Percentiles rank a stretch among this genome's conserved stretches.
Conservation (phyloP, 768 basidiomycete species). For the Pleurotus platypus region DNA sequence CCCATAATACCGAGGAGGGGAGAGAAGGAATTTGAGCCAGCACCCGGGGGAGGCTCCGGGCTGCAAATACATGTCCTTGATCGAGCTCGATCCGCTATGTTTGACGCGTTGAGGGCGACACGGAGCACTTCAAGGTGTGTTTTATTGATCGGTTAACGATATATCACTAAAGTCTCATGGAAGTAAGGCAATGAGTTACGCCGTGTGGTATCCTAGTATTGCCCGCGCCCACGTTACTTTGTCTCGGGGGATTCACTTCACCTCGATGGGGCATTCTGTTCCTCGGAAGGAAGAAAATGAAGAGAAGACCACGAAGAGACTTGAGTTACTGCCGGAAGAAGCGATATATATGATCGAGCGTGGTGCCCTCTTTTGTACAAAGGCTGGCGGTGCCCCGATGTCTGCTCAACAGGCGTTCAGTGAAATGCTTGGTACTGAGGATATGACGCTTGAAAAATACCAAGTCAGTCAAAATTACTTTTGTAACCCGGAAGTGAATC, state of each 20-base stretch:
- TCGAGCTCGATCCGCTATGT: constrained; percentile 80
- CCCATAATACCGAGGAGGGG: constrained; percentile 92
- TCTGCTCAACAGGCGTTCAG: constrained; percentile 86
- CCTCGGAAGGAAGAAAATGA: constrained; percentile 41
- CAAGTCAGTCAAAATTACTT: constrained; percentile 50
- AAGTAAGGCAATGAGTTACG: constrained; percentile 80
- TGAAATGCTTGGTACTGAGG: constrained; percentile 79
- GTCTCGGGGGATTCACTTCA: constrained; percentile 82
- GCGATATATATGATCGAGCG: constrained; percentile 90
- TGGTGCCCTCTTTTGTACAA: constrained; percentile 85
- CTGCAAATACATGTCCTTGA: constrained; percentile 82
- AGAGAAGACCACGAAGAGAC: constrained; percentile 52
- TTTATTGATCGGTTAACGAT: neutral
- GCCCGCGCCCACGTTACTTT: constrained; percentile 64
- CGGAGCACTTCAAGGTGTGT: constrained; percentile 75
- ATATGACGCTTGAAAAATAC: constrained; percentile 80
- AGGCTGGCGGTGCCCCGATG: constrained; percentile 53
- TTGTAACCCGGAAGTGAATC: neutral
- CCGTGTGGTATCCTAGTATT: constrained; percentile 70
- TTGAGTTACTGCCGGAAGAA: constrained; percentile 94
- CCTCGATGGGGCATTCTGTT: constrained; percentile 76
- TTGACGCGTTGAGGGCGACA: constrained; percentile 70
- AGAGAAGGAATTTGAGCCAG: constrained; percentile 96
- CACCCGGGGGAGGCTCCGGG: constrained; percentile 57
- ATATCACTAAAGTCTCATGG: neutral